phyloP scores from a whole-genome alignment of 208 protist genomes.

The Angomonas ambiguus region DNA sequence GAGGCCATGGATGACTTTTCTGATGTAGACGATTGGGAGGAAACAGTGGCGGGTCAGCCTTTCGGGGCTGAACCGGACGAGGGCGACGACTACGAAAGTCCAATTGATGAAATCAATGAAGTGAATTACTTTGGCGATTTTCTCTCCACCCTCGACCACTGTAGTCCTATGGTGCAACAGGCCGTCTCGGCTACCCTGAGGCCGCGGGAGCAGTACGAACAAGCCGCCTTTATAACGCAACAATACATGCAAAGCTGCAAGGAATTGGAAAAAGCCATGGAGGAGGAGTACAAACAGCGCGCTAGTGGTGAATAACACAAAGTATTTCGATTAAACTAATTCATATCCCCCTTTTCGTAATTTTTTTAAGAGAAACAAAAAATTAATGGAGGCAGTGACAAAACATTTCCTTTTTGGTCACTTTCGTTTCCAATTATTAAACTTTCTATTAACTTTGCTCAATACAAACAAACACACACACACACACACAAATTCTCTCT shows the following conservation, averaged over 20 bases:
- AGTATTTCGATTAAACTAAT: constrained; percentile 1
- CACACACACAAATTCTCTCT: neutral
- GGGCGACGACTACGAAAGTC: constrained; percentile 82
- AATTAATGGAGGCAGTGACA: neutral
- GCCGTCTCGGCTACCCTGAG: constrained; percentile 13
- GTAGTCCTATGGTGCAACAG: constrained; percentile 17
- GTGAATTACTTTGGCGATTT: constrained; percentile 47
- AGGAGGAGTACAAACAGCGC: constrained; percentile 42
- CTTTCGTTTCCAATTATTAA: constrained; percentile 1
- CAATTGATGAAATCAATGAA: constrained; percentile 86
- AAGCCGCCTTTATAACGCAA: constrained; percentile 33
- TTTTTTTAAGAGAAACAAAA: constrained; percentile 12
- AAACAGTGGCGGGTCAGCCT: constrained; percentile 19
- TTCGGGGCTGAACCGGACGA: constrained; percentile 40
- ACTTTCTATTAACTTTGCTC: constrained; percentile 7
- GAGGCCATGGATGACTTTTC: constrained; percentile 25
- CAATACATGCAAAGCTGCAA: constrained; percentile 48
- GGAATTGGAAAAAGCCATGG: constrained; percentile 47
- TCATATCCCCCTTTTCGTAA: neutral
- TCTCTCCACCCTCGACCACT: constrained; percentile 17
- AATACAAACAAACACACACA: neutral
- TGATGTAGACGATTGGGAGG: constrained; percentile 33
- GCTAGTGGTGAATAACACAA: neutral
- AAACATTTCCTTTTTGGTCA: constrained; percentile 4
- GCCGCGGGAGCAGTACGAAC: constrained; percentile 35